Conservation (phyloP, 1,284 basidiomycete genomes). For the Melampsora larici-populina region DNA sequence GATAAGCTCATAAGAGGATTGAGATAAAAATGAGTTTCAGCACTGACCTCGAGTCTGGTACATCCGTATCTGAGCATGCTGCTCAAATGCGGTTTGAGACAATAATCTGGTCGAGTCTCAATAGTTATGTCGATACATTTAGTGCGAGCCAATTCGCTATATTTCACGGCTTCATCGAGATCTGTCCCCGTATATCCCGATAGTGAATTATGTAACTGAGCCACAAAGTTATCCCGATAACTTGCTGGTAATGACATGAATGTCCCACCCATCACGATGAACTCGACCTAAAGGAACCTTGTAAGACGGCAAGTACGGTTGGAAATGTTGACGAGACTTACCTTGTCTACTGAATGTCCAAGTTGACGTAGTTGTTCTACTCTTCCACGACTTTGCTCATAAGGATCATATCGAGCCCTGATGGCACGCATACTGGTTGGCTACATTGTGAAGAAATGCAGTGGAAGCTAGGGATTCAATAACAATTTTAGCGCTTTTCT, state of each 20-base stretch:
- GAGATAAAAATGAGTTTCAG: not conserved
- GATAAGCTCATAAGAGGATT: not conserved
- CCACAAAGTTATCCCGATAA: conserved; percentile 88
- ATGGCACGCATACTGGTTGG: conserved; percentile 99
- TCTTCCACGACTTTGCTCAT: conserved; percentile 91
- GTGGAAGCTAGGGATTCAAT: not conserved
- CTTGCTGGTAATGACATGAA: conserved; percentile 99
- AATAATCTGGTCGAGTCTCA: conserved; percentile 97
- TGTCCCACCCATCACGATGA: conserved; percentile 98
- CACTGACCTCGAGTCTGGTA: conserved; percentile 73
- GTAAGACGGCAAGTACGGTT: not conserved
- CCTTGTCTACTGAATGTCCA: conserved; percentile 97
- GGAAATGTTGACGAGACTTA: conserved; percentile 50
- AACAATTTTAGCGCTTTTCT: not conserved
- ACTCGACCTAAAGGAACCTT: conserved; percentile 70
- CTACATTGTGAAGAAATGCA: conserved; percentile 46
- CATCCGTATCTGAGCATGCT: conserved; percentile 97
- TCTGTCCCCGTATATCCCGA: conserved; percentile 90
- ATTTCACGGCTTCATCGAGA: conserved; percentile 96
- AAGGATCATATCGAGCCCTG: conserved; percentile 94
- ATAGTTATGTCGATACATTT: conserved; percentile 99
- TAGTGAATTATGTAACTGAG: conserved; percentile 93
- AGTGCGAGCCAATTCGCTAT: conserved; percentile 92
- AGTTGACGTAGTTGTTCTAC: conserved; percentile 92
- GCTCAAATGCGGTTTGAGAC: conserved; percentile 91